These are phyloP conservation scores for Psilocybe cubensis DNA, from an alignment of 768 basidiomycete species.

Conservation along the genomic window DNA sequence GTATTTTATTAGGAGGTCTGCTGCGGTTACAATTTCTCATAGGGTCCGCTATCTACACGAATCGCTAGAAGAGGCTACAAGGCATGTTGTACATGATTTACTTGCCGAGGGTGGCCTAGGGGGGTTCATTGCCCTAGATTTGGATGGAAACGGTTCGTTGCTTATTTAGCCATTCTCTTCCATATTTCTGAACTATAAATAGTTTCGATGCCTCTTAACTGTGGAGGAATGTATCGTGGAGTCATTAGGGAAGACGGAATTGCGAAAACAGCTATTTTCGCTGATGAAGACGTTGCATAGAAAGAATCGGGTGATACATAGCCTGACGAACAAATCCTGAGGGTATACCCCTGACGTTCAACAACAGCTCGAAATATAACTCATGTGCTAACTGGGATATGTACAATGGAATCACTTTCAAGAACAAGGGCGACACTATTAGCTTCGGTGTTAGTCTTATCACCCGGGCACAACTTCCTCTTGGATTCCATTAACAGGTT, in stretches of 20 bases:
- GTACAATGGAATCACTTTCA: not conserved
- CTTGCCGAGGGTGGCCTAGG: slow-evolving; percentile 64
- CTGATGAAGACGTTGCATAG: slow-evolving; percentile 52
- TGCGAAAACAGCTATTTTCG: slow-evolving; percentile 77
- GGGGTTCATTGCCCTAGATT: slow-evolving; percentile 77
- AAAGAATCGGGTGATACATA: not conserved
- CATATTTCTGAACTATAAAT: not conserved
- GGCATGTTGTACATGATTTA: slow-evolving; percentile 60
- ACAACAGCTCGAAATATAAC: not conserved
- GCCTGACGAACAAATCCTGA: too few relatives aligned
- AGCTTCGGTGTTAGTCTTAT: not conserved
- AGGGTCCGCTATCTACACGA: slow-evolving; percentile 66
- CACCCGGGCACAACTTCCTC: not conserved
- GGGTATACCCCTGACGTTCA: not conserved
- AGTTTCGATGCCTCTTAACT: slow-evolving; percentile 80
- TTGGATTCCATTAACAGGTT: not conserved
- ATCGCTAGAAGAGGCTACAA: slow-evolving; percentile 57
- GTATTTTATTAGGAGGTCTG: slow-evolving; percentile 78
- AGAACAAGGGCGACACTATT: not conserved
- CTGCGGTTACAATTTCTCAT: slow-evolving; percentile 67
- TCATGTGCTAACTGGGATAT: not conserved
- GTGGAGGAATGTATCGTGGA: slow-evolving; percentile 83
- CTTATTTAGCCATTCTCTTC: not conserved
- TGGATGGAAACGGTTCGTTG: slow-evolving; percentile 63
- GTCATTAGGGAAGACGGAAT: slow-evolving; percentile 70